These are phyloP conservation scores for Ceratobasidium sp. DNA, from an alignment of 1,284 basidiomycete species.

Conservation along the genomic window DNA sequence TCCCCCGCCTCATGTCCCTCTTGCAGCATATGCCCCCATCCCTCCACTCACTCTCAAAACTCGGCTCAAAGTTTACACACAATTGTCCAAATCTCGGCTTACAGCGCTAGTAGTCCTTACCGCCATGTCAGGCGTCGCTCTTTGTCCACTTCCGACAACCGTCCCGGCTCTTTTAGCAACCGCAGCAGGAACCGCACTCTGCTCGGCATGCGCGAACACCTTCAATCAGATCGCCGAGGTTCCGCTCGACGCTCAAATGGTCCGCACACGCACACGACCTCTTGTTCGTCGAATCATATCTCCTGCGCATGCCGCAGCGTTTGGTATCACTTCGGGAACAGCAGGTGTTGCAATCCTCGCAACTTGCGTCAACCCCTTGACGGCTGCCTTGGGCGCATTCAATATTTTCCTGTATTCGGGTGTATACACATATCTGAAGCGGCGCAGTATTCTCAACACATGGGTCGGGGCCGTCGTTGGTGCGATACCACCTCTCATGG, in stretches of 20 bases:
- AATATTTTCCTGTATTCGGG: slow-evolving; percentile 95
- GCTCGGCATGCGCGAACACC: slow-evolving; percentile 93
- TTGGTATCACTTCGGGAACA: slow-evolving; percentile 81
- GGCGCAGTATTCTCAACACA: slow-evolving; percentile 91
- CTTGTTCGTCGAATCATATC: slow-evolving; percentile 89
- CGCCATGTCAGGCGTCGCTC: slow-evolving; percentile 92
- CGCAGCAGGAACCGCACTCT: slow-evolving; percentile 90
- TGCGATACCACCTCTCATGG: slow-evolving; percentile 95
- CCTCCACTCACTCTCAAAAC: slow-evolving; percentile 68
- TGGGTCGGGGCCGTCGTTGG: slow-evolving; percentile 97
- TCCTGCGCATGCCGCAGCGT: slow-evolving; percentile 86
- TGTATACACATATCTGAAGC: slow-evolving; percentile 94
- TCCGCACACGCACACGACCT: slow-evolving; percentile 89
- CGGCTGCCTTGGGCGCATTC: slow-evolving; percentile 84
- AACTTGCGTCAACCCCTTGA: slow-evolving; percentile 90
- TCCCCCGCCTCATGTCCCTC: slow-evolving; percentile 48
- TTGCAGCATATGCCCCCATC: slow-evolving; percentile 57
- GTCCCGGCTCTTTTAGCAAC: slow-evolving; percentile 89
- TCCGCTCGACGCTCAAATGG: slow-evolving; percentile 98
- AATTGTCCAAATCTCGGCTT: slow-evolving; percentile 90
- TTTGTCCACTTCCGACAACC: slow-evolving; percentile 88
- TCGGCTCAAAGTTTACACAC: slow-evolving; percentile 78
- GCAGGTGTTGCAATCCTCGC: slow-evolving; percentile 85
- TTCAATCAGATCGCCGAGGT: slow-evolving; percentile 96
- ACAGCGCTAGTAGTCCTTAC: slow-evolving; percentile 92